Conservation (phyloP, 371 early-diverging fungal species). For the Mucor sp. region DNA sequence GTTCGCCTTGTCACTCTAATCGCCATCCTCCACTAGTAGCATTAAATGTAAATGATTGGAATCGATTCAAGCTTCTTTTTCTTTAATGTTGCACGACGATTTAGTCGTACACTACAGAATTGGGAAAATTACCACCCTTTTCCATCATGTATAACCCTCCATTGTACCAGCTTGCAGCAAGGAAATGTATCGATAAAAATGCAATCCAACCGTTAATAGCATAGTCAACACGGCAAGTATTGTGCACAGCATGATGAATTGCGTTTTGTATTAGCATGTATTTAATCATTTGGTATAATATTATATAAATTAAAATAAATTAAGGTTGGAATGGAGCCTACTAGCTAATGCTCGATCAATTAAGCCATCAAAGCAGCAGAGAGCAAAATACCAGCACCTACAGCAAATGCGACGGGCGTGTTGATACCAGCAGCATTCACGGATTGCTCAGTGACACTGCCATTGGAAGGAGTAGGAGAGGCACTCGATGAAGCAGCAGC, state of each 20-base stretch:
- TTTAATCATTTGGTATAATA: background rate
- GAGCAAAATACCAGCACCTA: constrained; percentile 8
- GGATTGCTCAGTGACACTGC: background rate
- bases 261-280: background rate
- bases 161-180: background rate
- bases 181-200: background rate
- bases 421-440: background rate
- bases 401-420: background rate
- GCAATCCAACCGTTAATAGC: background rate
- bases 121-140: background rate
- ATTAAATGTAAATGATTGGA: background rate
- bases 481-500: background rate
- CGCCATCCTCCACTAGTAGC: too few species aligned
- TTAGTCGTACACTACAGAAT: background rate
- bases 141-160: background rate
- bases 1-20: too few species aligned
- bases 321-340: background rate
- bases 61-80: background rate
- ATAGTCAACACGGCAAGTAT: background rate
- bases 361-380: background rate
- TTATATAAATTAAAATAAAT: background rate
- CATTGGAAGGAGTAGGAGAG: background rate
- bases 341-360: background rate
- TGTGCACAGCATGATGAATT: background rate
- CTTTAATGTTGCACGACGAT: background rate